Evolutionary conservation across 108 stramenopile genomes (phyloP), one percentile per base, ranked within the genome.

Genomic region (Cyclotella cryptica): DNA sequence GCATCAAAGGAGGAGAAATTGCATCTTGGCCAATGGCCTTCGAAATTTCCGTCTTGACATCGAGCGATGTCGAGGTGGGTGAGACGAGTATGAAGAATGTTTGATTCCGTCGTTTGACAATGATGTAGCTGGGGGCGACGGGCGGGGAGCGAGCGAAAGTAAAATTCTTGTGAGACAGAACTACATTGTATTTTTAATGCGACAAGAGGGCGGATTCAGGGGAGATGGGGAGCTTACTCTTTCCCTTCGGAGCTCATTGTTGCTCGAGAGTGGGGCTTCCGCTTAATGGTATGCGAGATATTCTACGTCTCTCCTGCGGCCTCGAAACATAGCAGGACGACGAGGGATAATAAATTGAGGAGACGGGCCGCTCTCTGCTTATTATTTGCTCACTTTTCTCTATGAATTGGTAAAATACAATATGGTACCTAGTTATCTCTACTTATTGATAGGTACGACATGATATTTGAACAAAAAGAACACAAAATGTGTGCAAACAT

Each of bases 51-150:
- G 83, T 64, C 75, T 91, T 91, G 43, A 91, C 39, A 17, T 77
- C 67, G 29, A 61, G 74, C 40, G 88, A 65, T 29, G 87, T 88
- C 24, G 87, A 76, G 19, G 80, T 62, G 43, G 85, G 72, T 18
- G 83, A 62, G 62, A 85, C 81, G 42, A 68, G 74, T 54, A 91
- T 67, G 77, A 88, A 91, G 69, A 80, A 91, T n/a, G 87, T 86
- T 75, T 88, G 86, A 67, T 89, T 88, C 13, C 60, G 68, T 66
- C 88, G 75, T 70, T 89, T 87, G 59, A 88, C 76, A 22, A 86
- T 85, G 24, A 91, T 64, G 68, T 87, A 82, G 53, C 85, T 89
- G 51, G 10, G 12, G 18, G 22, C n/a, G 57, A 24, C 4, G 49
- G 19, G 1, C 8, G 19, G 18, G 49, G 19, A 8, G 18, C 3